Percentiles rank a stretch among this genome's conserved stretches.
Evolutionary conservation across 176 grass and related monocot genomes (phyloP).

Genomic region (Cenchrus purpureus): DNA sequence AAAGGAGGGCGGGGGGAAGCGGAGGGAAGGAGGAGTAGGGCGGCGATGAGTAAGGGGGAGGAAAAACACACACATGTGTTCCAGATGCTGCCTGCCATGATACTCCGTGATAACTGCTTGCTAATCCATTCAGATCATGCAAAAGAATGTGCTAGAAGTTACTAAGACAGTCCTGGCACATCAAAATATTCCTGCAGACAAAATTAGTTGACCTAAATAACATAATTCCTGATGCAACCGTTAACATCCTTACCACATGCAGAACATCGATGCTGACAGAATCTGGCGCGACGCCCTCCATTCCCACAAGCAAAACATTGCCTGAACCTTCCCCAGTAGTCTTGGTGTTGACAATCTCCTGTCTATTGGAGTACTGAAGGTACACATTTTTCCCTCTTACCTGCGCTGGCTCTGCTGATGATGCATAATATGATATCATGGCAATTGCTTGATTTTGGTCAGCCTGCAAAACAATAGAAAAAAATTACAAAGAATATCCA

Average conservation of each 20-base stretch:
- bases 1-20: background rate
- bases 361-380: constrained; percentile 95
- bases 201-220: constrained; percentile 49
- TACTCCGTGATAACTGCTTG: constrained; percentile 77
- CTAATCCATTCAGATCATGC: constrained; percentile 74
- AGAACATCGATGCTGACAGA: constrained; percentile 94
- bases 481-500: constrained; percentile 24
- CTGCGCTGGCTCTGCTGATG: constrained; percentile 85
- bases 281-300: constrained; percentile 87
- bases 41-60: constrained; percentile 68
- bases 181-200: constrained; percentile 58
- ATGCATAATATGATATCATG: constrained; percentile 92
- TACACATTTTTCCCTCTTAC: constrained; percentile 97
- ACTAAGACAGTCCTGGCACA: constrained; percentile 57
- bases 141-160: constrained; percentile 64
- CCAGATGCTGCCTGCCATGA: constrained; percentile 82
- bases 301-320: constrained; percentile 83
- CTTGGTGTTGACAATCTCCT: constrained; percentile 90
- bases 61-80: constrained; percentile 90
- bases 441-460: constrained; percentile 90
- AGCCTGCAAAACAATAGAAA: constrained; percentile 50
- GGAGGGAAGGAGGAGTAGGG: constrained; percentile 42
- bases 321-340: constrained; percentile 67
- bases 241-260: constrained; percentile 77
- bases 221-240: constrained; percentile 34